phyloP scores from a whole-genome alignment of 2,329 filamentous ascomycete genomes.

The Emmonsiellopsis sp. region DNA sequence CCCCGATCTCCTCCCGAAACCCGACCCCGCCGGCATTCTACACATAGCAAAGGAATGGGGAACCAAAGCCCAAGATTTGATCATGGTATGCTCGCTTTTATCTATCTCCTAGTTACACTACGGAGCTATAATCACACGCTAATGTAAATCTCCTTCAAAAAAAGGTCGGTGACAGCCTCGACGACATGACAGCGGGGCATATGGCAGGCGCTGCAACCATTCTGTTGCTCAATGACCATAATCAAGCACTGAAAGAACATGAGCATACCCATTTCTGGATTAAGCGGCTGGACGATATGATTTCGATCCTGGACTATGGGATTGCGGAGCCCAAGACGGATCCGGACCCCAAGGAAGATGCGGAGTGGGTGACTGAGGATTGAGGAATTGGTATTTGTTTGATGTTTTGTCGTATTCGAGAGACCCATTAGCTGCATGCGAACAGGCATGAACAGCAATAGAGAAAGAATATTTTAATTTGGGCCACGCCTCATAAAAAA shows the following conservation, averaged over 20 bases:
- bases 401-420: neutral
- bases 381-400: neutral
- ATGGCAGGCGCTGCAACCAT: constrained; percentile 81
- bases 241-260: constrained; percentile 58
- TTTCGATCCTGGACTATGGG: constrained; percentile 63
- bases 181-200: constrained; percentile 85
- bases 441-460: too few relatives aligned
- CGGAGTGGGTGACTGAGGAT: neutral
- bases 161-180: constrained; percentile 64
- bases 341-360: neutral
- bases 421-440: neutral
- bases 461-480: too few relatives aligned
- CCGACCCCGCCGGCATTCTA: constrained; percentile 75
- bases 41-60: constrained; percentile 76
- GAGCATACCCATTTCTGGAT: constrained; percentile 71
- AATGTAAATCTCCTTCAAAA: constrained; percentile 3
- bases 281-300: constrained; percentile 61
- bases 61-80: constrained; percentile 35
- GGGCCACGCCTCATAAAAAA: too few relatives aligned
- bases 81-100: constrained; percentile 43
- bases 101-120: neutral
- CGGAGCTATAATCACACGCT: neutral
- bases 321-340: constrained; percentile 42
- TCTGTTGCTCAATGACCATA: constrained; percentile 76
- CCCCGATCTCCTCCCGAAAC: constrained; percentile 60